phyloP scores from a whole-genome alignment of 1,139 yeast genomes.

The Candida albicans region DNA sequence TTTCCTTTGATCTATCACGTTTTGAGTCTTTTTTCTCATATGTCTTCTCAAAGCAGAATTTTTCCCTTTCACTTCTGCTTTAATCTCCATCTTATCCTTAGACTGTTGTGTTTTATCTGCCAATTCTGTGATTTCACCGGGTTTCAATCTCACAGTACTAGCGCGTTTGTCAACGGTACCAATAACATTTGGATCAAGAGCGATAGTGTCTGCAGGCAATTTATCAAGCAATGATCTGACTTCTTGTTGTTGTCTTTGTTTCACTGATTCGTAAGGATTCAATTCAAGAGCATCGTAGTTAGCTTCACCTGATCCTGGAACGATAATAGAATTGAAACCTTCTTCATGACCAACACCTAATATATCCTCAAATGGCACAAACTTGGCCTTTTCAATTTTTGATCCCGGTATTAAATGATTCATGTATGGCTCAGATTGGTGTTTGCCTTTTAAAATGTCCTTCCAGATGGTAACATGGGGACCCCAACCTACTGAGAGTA shows the following conservation, averaged over 20 bases:
- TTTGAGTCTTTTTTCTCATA: constrained; percentile 80
- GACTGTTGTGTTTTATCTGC: constrained; percentile 31
- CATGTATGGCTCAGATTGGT: constrained; percentile 83
- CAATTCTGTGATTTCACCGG: constrained; percentile 55
- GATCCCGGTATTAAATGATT: constrained; percentile 82
- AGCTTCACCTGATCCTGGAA: constrained; percentile 99
- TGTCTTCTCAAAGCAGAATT: constrained; percentile 81
- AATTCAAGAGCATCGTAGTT: constrained; percentile 92
- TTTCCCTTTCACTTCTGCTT: constrained; percentile 71
- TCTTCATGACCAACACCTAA: constrained; percentile 81
- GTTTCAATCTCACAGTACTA: constrained; percentile 58
- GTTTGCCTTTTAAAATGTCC: constrained; percentile 55
- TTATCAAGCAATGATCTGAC: constrained; percentile 85
- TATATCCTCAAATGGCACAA: constrained; percentile 95
- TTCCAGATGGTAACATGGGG: constrained; percentile 92
- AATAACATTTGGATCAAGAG: constrained; percentile 84
- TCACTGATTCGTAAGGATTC: constrained; percentile 89
- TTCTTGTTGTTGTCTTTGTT: constrained; percentile 93
- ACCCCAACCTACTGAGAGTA: constrained; percentile 89
- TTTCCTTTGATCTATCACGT: constrained; percentile 86
- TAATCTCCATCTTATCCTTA: constrained; percentile 38
- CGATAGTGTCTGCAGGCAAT: constrained; percentile 87
- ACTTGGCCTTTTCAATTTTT: constrained; percentile 62
- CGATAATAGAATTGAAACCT: constrained; percentile 77
- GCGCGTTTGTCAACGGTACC: constrained; percentile 83